Evolutionary conservation across 306 rosid genomes (phyloP).

Genomic region (Mimosa bimucronata): DNA sequence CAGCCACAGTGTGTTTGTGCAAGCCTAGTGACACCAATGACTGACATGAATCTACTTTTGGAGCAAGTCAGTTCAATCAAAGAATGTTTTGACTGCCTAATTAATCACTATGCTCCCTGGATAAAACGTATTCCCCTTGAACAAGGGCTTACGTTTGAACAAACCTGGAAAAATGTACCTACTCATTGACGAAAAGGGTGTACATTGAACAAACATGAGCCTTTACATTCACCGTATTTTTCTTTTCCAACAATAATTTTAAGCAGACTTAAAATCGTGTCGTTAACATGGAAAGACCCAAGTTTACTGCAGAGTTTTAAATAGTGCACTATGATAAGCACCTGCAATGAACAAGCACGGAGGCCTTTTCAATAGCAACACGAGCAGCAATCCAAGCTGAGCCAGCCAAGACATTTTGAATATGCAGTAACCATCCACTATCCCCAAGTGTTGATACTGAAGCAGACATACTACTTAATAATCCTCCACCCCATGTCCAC

Average conservation of each 20-base stretch:
- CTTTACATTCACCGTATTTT: not conserved
- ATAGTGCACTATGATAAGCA: conserved; percentile 40
- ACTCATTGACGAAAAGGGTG: no score
- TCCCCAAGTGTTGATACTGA: conserved; percentile 97
- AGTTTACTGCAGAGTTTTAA: conserved; percentile 27
- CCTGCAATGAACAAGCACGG: conserved; percentile 99
- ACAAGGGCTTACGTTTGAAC: no score
- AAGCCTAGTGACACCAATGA: no score
- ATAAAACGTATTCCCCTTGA: no score
- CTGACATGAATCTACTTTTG: no score
- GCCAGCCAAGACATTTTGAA: conserved; percentile 93
- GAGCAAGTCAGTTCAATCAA: no score
- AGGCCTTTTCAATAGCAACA: conserved; percentile 80
- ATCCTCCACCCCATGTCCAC: conserved; percentile 98
- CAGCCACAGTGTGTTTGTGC: not conserved
- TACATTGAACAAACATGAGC: not conserved
- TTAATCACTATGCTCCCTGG: no score
- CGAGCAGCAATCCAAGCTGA: conserved; percentile 99
- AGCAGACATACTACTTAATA: conserved; percentile 97
- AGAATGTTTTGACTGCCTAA: no score
- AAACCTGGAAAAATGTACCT: no score
- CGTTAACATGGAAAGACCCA: not conserved
- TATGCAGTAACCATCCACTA: conserved; percentile 92
- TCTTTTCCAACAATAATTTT: not conserved
- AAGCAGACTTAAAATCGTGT: not conserved